Conservation (phyloP, 176 grass and related monocot genomes). For the Cymbopogon citratus region DNA sequence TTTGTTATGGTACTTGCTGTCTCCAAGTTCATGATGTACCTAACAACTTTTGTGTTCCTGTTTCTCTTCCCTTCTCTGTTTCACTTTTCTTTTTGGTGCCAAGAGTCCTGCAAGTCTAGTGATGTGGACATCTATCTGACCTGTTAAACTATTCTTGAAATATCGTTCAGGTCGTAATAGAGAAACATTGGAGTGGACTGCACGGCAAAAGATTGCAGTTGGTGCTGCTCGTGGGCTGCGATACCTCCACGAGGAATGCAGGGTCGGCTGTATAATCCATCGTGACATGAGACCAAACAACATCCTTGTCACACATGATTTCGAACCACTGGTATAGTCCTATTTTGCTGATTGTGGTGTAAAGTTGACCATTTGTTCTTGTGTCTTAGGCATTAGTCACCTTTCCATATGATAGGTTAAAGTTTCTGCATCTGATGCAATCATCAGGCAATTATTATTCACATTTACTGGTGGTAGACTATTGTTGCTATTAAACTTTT, state of each 20-base stretch:
- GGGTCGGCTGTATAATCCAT: conserved; percentile 99
- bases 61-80: background rate
- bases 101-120: background rate
- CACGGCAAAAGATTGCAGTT: conserved; percentile 97
- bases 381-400: background rate
- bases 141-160: conserved; percentile 14
- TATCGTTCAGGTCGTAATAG: conserved; percentile 56
- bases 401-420: background rate
- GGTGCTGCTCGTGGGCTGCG: conserved; percentile 92
- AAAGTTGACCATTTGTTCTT: background rate
- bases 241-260: conserved; percentile 96
- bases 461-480: background rate
- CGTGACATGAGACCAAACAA: conserved; percentile 98
- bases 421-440: conserved; percentile 8
- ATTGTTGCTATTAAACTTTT: conserved; percentile 19
- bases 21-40: background rate
- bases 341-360: background rate
- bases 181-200: conserved; percentile 78
- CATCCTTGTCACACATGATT: conserved; percentile 99
- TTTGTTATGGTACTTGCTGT: background rate
- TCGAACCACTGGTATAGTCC: conserved; percentile 86
- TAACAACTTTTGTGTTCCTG: background rate
- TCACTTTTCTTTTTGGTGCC: background rate
- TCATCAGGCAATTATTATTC: background rate
- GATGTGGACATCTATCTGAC: background rate